Conservation (phyloP, 164 flowering plant species). For the Kingdonia uniflora region DNA sequence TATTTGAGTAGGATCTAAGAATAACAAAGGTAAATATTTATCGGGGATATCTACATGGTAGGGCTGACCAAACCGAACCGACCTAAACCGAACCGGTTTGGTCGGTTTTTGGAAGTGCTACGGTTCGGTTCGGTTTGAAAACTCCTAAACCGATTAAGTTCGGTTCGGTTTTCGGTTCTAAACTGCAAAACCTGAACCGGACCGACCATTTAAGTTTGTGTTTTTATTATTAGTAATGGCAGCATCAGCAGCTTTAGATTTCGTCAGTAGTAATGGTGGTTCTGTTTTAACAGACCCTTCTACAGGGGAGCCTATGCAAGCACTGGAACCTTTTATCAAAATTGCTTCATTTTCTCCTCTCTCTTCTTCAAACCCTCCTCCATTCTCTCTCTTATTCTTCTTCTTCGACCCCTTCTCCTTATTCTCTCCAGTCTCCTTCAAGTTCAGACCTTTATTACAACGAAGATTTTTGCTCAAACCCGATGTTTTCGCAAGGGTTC, state of each 20-base stretch:
- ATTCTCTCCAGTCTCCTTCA: slow-evolving; percentile 14
- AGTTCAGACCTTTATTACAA: slow-evolving; percentile 14
- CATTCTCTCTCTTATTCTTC: slow-evolving; percentile 7
- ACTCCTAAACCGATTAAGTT: too few relatives aligned
- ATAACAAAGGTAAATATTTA: too few relatives aligned
- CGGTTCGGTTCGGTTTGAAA: too few relatives aligned
- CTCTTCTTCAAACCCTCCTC: slow-evolving; percentile 3
- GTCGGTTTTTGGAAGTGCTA: too few relatives aligned
- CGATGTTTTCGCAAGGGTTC: neutral
- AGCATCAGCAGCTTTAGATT: slow-evolving; percentile 45
- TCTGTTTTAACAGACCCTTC: slow-evolving; percentile 19
- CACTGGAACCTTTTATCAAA: slow-evolving; percentile 90
- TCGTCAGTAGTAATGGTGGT: slow-evolving; percentile 15
- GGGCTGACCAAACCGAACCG: too few relatives aligned
- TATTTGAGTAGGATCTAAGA: too few relatives aligned
- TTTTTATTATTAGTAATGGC: too few relatives aligned
- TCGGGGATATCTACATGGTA: too few relatives aligned
- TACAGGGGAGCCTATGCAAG: slow-evolving; percentile 80
- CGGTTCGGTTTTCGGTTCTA: too few relatives aligned
- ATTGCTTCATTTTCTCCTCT: slow-evolving; percentile 38
- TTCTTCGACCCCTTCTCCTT: slow-evolving; percentile 3
- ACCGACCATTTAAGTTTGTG: too few relatives aligned
- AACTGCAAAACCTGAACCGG: too few relatives aligned
- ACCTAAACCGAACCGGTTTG: too few relatives aligned
- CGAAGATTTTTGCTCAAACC: slow-evolving; percentile 19